Conservation (phyloP, 495 filamentous ascomycete genomes). For the Barbatosphaeria neglecta region DNA sequence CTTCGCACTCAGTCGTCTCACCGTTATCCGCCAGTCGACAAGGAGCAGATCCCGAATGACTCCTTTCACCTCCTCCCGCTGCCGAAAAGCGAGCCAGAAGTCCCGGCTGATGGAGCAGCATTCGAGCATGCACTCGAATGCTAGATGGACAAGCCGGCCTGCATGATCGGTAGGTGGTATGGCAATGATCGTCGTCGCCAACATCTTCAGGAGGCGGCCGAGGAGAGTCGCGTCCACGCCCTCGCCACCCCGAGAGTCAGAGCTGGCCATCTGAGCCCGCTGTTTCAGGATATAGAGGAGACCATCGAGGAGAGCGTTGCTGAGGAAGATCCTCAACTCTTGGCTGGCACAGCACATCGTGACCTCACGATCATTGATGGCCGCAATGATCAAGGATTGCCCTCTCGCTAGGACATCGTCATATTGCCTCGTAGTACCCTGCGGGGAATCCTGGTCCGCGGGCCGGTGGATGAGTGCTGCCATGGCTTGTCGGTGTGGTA, state of each 20-base stretch:
- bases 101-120: constrained; percentile 45
- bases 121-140: constrained; percentile 54
- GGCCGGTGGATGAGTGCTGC: constrained; percentile 6
- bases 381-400: constrained; percentile 32
- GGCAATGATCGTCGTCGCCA: constrained; percentile 7
- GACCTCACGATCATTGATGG: constrained; percentile 32
- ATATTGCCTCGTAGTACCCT: constrained; percentile 8
- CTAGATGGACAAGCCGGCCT: constrained; percentile 33
- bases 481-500: constrained; percentile 12
- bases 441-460: constrained; percentile 6
- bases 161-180: constrained; percentile 16
- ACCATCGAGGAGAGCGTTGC: constrained; percentile 28
- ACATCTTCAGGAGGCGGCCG: constrained; percentile 25
- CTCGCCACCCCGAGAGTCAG: constrained; percentile 7
- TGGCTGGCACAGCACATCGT: constrained; percentile 23
- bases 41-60: constrained; percentile 30
- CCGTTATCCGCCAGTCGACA: constrained; percentile 21
- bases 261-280: constrained; percentile 8
- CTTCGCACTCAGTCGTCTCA: constrained; percentile 28
- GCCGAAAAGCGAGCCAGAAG: constrained; percentile 49
- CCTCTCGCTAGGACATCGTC: constrained; percentile 21
- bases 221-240: constrained; percentile 20
- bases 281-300: constrained; percentile 29
- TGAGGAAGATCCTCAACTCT: constrained; percentile 26
- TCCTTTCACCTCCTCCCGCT: constrained; percentile 14